Evolutionary conservation across 1,284 basidiomycete genomes (phyloP).

Genomic region (Papiliotrema laurentii): DNA sequence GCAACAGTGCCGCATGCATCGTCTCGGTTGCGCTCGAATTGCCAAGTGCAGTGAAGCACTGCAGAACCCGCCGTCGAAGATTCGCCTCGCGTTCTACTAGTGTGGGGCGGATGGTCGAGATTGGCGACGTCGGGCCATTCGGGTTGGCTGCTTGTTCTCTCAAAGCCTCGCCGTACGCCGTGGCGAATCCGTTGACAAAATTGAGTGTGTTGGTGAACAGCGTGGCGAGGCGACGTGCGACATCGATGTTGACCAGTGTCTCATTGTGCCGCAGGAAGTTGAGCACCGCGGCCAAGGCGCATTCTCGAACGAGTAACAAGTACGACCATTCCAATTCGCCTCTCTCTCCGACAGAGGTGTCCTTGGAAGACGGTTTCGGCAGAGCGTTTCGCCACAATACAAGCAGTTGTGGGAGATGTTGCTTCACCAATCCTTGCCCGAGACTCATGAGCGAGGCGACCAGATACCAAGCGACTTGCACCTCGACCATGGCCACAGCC

Average conservation of each 20-base stretch:
- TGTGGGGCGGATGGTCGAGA: constrained; percentile 54
- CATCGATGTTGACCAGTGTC: constrained; percentile 79
- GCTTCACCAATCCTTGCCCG: constrained; percentile 86
- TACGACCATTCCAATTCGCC: constrained; percentile 83
- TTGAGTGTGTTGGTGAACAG: constrained; percentile 84
- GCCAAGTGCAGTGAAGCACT: constrained; percentile 82
- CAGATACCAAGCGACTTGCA: constrained; percentile 91
- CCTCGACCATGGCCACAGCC: constrained; percentile 72
- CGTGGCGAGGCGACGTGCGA: constrained; percentile 78
- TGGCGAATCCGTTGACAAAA: constrained; percentile 65
- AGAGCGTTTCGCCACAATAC: constrained; percentile 96
- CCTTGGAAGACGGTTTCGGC: constrained; percentile 88
- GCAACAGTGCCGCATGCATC: constrained; percentile 74
- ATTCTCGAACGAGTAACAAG: constrained; percentile 84
- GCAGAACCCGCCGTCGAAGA: constrained; percentile 76
- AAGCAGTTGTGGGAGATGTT: constrained; percentile 85
- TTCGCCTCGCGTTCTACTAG: constrained; percentile 77
- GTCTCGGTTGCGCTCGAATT: constrained; percentile 73
- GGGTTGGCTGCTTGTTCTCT: constrained; percentile 44
- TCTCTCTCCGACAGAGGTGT: constrained; percentile 61
- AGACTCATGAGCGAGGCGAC: constrained; percentile 88
- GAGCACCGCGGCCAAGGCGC: constrained; percentile 80
- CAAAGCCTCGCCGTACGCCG: constrained; percentile 47
- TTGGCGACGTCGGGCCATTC: constrained; percentile 35
- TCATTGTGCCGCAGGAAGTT: constrained; percentile 81